Conservation (phyloP, 768 basidiomycete species). For the Boletellus emodensis region DNA sequence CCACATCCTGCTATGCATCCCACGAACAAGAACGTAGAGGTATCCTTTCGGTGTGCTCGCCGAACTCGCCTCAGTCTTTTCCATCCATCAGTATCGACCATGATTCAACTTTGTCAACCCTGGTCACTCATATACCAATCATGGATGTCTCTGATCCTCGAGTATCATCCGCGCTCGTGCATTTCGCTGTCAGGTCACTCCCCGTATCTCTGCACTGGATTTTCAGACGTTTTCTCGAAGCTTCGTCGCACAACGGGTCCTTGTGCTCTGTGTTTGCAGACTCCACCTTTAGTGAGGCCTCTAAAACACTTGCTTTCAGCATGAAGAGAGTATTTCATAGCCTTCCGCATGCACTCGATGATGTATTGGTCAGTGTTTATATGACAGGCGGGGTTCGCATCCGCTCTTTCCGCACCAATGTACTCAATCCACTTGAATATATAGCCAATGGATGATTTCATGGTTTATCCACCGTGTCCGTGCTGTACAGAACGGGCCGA, state of each 20-base stretch:
- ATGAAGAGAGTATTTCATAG: slow-evolving; percentile 10
- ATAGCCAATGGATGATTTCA: slow-evolving; percentile 51
- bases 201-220: slow-evolving; percentile 10
- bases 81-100: slow-evolving; percentile 47
- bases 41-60: slow-evolving; percentile 3
- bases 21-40: slow-evolving; percentile 28
- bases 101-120: slow-evolving; percentile 41
- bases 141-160: slow-evolving; percentile 13
- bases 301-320: slow-evolving; percentile 10
- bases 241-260: slow-evolving; percentile 7
- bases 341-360: slow-evolving; percentile 6
- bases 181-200: slow-evolving; percentile 25
- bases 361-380: slow-evolving; percentile 29
- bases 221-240: slow-evolving; percentile 23
- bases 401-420: slow-evolving; percentile 11
- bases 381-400: slow-evolving; percentile 9
- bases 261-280: slow-evolving; percentile 20
- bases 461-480: slow-evolving; percentile 37
- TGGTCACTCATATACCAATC: slow-evolving; percentile 40
- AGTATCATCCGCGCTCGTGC: slow-evolving; percentile 20
- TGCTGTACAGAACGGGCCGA: slow-evolving; percentile 23
- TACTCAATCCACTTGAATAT: slow-evolving; percentile 24
- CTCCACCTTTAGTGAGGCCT: slow-evolving; percentile 9
- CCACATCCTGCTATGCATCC: slow-evolving; percentile 6
- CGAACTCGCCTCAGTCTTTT: slow-evolving; percentile 1